Conservation (phyloP, 2,329 filamentous ascomycete genomes). For the Graphium sp. region DNA sequence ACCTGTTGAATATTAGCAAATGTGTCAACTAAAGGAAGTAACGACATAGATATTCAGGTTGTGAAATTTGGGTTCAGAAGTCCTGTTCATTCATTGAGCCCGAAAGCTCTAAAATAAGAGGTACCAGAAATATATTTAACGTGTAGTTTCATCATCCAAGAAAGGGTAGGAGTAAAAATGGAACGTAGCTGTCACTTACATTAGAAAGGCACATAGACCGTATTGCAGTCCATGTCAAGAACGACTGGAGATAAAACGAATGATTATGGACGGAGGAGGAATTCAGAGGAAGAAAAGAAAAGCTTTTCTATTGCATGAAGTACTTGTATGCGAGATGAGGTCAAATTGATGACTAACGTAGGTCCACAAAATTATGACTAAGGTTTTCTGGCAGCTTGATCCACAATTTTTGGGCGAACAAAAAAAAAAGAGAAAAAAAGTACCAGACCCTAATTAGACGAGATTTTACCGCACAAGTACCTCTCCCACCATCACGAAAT, state of each 20-base stretch:
- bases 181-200: conserved; percentile 1
- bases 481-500: conserved; percentile 6
- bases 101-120: conserved; percentile 76
- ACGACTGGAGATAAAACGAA: too few relatives aligned
- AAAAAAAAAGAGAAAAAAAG: too few relatives aligned
- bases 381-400: too few relatives aligned
- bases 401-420: too few relatives aligned
- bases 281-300: conserved; percentile 3
- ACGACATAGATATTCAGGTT: too few relatives aligned
- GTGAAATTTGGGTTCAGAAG: conserved; percentile 58
- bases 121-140: conserved; percentile 74
- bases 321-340: conserved; percentile 1
- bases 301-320: conserved; percentile 5
- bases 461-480: conserved; percentile 17
- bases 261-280: too few relatives aligned
- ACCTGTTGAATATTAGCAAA: too few relatives aligned
- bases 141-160: conserved; percentile 55
- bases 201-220: background rate
- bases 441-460: conserved; percentile 25
- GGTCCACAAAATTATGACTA: too few relatives aligned
- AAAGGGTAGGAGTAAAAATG: conserved; percentile 3
- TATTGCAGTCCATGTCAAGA: too few relatives aligned
- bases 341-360: too few relatives aligned
- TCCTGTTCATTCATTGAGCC: conserved; percentile 69
- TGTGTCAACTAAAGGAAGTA: too few relatives aligned